Evolutionary conservation across 495 filamentous ascomycete genomes (phyloP), one percentile per base, ranked within the genome.

Genomic region (Echria macrotheca): DNA sequence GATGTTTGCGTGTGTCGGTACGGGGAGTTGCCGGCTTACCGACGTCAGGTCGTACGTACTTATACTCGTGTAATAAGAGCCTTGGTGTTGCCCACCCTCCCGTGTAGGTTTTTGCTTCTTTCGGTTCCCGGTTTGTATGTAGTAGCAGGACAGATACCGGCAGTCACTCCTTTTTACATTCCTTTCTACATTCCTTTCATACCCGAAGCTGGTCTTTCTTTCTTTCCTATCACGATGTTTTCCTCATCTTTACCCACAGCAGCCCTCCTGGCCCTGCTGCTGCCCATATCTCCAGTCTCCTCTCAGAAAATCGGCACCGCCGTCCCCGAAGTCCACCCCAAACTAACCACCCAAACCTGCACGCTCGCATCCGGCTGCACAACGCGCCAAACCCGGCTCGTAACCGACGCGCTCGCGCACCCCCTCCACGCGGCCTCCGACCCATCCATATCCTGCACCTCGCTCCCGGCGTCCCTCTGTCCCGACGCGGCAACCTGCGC

Each of bases 271-370:
- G 41, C 18, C 25, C 47, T 57, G 38, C 57, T 44, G 10, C 47
- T 39, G 5, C 9, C 56, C 18, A n/a, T 52, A 10, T 5, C 35
- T 8, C 24, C 25, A 33, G 5, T 15, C 8, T 26, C 35, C 5
- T 51, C 54, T 11, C 63, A 66, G 35, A 42, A 57, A 15, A 55
- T 59, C 47, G 64, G 61, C 28, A 60, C 53, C 28, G 38, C 41
- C 37, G 65, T 64, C 12, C 57, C 72, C 1, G 78, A 83, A 57
- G 69, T 64, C 24, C 76, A 80, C 41, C 78, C 78, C 11, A 52
- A 59, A 45, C 50, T 82, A 25, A 63, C 54, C 2, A 74, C 75
- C 8, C 73, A 72, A 50, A 52, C 65, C 25, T 82, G 78, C 65
- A 75, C 71, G 6, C 63, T 57, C 5, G 54, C 55, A 17, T 67